Evolutionary conservation across 352 stramenopile genomes (phyloP).

Genomic region (Phytophthora megakarya): DNA sequence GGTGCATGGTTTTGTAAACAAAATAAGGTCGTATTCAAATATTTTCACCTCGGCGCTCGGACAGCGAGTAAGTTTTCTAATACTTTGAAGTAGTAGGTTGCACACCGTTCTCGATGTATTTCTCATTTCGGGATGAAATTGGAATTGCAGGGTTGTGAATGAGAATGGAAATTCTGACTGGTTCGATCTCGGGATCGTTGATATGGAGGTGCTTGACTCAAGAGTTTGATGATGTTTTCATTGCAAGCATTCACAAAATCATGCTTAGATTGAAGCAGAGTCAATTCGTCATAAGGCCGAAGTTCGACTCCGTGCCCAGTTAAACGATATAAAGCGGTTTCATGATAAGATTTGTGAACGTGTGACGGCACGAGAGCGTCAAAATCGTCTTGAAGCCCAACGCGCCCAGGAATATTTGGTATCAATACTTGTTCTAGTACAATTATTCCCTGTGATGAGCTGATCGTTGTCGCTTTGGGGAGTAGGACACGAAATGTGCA

Average conservation of each 20-base stretch:
- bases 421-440: background rate
- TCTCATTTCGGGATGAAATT: background rate
- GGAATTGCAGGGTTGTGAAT: background rate
- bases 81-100: background rate
- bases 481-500: constrained; percentile 46
- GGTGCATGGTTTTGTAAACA: background rate
- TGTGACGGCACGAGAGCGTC: constrained; percentile 49
- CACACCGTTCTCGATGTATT: background rate
- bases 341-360: constrained; percentile 65
- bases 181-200: constrained; percentile 16
- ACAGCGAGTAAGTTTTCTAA: constrained; percentile 19
- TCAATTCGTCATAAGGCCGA: constrained; percentile 40
- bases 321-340: constrained; percentile 57
- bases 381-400: constrained; percentile 40
- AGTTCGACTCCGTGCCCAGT: constrained; percentile 39
- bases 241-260: background rate
- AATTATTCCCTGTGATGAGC: background rate
- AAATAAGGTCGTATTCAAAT: background rate
- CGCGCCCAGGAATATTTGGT: constrained; percentile 33
- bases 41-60: background rate
- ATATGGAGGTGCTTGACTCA: constrained; percentile 20
- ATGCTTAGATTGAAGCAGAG: constrained; percentile 40
- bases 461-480: background rate
- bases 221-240: background rate
- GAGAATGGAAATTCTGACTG: constrained; percentile 16